phyloP scores from a whole-genome alignment of 768 basidiomycete species.

The Tylopilus rubrobrunneus region DNA sequence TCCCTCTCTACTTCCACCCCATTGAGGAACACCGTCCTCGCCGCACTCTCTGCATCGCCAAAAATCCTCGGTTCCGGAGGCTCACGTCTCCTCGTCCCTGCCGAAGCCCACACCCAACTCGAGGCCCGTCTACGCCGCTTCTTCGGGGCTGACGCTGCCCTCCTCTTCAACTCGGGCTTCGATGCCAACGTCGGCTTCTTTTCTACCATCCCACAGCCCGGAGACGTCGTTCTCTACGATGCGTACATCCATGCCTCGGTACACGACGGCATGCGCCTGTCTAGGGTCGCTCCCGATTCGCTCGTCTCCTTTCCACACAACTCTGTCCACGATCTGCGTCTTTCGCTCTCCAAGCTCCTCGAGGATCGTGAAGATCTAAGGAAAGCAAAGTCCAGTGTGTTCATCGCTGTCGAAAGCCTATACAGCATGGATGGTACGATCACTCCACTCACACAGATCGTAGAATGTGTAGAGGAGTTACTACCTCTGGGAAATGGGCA shows the following conservation, averaged over 20 bases:
- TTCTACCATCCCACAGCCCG: constrained; percentile 68
- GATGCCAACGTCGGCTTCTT: constrained; percentile 92
- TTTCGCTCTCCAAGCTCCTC: constrained; percentile 40
- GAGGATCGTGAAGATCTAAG: constrained; percentile 34
- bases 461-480: constrained; percentile 54
- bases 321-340: constrained; percentile 47
- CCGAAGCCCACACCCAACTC: constrained; percentile 54
- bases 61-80: constrained; percentile 82
- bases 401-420: constrained; percentile 82
- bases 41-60: constrained; percentile 44
- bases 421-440: constrained; percentile 98
- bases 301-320: constrained; percentile 70
- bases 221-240: constrained; percentile 79
- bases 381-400: constrained; percentile 48
- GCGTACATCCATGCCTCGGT: constrained; percentile 89
- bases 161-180: constrained; percentile 91
- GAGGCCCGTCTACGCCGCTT: constrained; percentile 66
- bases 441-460: constrained; percentile 66
- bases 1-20: constrained; percentile 61
- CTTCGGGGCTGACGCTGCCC: constrained; percentile 59
- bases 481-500: constrained; percentile 64
- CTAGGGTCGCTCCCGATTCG: constrained; percentile 38
- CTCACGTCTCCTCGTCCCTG: constrained; percentile 75
- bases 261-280: constrained; percentile 83
- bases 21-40: constrained; percentile 58